Percentiles rank a stretch among this genome's conserved stretches.
Evolutionary conservation across 2,329 filamentous ascomycete genomes (phyloP).

Genomic region (Emmonsiellopsis sp.): DNA sequence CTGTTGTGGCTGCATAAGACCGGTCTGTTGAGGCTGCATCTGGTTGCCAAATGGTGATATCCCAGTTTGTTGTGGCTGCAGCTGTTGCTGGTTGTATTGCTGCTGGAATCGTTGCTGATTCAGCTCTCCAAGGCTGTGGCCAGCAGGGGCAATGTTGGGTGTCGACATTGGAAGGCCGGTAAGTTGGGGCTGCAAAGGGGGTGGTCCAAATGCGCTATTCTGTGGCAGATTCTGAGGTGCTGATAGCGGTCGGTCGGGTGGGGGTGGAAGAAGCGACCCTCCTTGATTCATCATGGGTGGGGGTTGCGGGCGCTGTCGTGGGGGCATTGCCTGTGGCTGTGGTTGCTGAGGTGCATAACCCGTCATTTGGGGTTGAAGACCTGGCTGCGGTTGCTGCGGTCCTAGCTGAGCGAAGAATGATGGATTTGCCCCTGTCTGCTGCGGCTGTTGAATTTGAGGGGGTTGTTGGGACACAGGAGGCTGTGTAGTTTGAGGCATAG

Average conservation of each 20-base stretch:
- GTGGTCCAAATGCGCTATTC: conserved; percentile 61
- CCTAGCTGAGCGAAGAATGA: conserved; percentile 43
- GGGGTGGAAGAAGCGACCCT: conserved; percentile 63
- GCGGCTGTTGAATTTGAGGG: conserved; percentile 30
- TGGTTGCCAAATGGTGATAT: conserved; percentile 23
- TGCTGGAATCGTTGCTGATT: conserved; percentile 57
- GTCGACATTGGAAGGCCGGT: conserved; percentile 57
- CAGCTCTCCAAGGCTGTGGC: conserved; percentile 68
- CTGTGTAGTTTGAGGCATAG: conserved; percentile 36
- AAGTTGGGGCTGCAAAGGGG: conserved; percentile 72
- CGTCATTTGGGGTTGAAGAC: conserved; percentile 27
- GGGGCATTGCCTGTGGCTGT: conserved; percentile 27
- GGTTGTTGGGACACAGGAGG: conserved; percentile 37
- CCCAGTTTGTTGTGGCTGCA: conserved; percentile 56
- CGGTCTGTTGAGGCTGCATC: conserved; percentile 22
- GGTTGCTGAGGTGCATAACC: conserved; percentile 28
- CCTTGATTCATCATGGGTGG: conserved; percentile 53
- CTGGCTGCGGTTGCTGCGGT: conserved; percentile 7
- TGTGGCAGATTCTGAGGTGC: conserved; percentile 71
- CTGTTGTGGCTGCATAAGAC: conserved; percentile 33
- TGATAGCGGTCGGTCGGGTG: conserved; percentile 71
- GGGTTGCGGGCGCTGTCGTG: conserved; percentile 60
- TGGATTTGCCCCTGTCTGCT: conserved; percentile 37
- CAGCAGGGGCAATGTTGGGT: conserved; percentile 56
- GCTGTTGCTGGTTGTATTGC: conserved; percentile 34